A percentile compares a stretch with the other conserved stretches of the same genome.
These are phyloP conservation scores for Elaeis oleifera DNA, from an alignment of 202 grass and related monocot species.

Conservation along the genomic window DNA sequence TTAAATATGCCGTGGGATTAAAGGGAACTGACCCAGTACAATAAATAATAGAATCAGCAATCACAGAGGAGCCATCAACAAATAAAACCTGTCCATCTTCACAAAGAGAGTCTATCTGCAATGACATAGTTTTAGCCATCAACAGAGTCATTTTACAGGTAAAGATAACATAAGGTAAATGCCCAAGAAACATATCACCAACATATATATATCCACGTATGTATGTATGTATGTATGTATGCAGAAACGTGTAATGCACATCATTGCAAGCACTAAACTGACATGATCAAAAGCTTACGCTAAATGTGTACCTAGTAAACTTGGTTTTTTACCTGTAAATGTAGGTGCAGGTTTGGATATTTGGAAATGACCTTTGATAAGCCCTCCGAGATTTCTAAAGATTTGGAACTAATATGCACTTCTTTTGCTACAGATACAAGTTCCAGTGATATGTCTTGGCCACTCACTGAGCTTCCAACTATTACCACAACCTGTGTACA, in stretches of 20 bases:
- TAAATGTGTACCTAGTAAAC: too few relatives aligned
- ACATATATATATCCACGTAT: too few relatives aligned
- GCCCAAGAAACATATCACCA: too few relatives aligned
- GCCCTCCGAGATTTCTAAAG: neutral
- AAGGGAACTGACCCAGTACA: constrained; percentile 25
- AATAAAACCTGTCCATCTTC: constrained; percentile 27
- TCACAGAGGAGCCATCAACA: constrained; percentile 9
- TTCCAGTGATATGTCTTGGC: constrained; percentile 32
- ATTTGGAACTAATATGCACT: constrained; percentile 25
- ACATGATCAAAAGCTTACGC: too few relatives aligned
- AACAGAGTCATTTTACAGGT: neutral
- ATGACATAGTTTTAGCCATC: too few relatives aligned
- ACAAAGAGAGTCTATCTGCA: constrained; percentile 2
- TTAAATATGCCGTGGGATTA: neutral
- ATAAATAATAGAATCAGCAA: constrained; percentile 33
- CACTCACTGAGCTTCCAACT: constrained; percentile 18
- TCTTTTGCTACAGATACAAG: constrained; percentile 15
- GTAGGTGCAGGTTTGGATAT: constrained; percentile 17
- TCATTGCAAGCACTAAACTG: too few relatives aligned
- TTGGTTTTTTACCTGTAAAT: neutral
- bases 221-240: too few relatives aligned
- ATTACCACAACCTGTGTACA: constrained; percentile 27
- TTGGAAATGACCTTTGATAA: constrained; percentile 5
- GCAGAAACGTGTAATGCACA: too few relatives aligned
- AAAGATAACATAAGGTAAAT: neutral